Percentiles rank a stretch among this genome's conserved stretches.
These are phyloP conservation scores for Castanospermum australe DNA, from an alignment of 306 rosid genomes.

Conservation along the genomic window DNA sequence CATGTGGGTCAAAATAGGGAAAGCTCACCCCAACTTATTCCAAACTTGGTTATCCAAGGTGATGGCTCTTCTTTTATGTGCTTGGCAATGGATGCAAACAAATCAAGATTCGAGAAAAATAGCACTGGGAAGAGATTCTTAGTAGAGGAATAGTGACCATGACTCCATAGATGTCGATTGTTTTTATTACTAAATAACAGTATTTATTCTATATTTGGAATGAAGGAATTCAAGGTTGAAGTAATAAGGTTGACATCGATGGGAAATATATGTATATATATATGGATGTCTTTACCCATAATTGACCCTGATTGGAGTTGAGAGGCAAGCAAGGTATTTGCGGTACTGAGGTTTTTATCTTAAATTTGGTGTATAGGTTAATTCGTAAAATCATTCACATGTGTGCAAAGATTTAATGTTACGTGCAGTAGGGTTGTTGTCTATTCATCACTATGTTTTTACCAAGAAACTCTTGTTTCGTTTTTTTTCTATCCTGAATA, in stretches of 20 bases:
- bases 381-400: background rate
- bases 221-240: background rate
- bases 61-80: constrained; percentile 58
- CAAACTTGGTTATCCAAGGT: constrained; percentile 63
- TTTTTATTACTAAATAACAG: constrained; percentile 13
- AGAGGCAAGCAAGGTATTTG: background rate
- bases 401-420: background rate
- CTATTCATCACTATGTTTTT: background rate
- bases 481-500: background rate
- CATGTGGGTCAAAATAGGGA: constrained; percentile 45
- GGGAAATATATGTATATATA: background rate
- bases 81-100: constrained; percentile 57
- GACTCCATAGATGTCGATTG: background rate
- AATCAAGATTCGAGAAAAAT: constrained; percentile 46
- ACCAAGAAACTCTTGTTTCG: background rate
- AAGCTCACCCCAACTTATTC: constrained; percentile 54
- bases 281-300: background rate
- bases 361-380: constrained; percentile 5
- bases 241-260: constrained; percentile 1
- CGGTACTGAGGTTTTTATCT: constrained; percentile 5
- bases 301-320: constrained; percentile 11
- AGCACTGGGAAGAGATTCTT: constrained; percentile 24
- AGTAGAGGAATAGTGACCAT: constrained; percentile 23
- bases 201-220: constrained; percentile 22
- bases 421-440: background rate